Evolutionary conservation across 192 early-diverging fungal species (phyloP), one percentile per base, ranked within the genome.

Genomic region (Jimgerdemannia flammicorona): DNA sequence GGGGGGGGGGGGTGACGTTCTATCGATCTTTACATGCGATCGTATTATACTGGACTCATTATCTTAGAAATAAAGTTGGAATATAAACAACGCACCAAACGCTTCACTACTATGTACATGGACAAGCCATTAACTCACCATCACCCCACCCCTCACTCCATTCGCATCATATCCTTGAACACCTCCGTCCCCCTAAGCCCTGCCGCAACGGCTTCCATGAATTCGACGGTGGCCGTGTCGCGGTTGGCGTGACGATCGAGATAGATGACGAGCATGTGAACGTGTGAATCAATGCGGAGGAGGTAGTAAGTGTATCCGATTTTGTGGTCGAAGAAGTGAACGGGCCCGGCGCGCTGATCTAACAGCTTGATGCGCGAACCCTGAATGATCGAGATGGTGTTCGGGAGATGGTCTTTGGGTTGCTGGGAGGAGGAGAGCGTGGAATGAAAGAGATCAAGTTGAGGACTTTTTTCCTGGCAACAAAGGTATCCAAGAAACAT

Each of bases 311-410:
- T 84, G 39, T 83, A 84, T 3, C 76, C 83, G 20, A 86, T 81
- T 49, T 81, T 88, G 43, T 75, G 81, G 71, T 85, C 86, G 66
- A 80, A 88, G 66, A 88, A 85, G 66, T 84, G 79, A 4, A 84
- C 43, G 70, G 83, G 79, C 29, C 82, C 73, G 77, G 79, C 40
- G 66, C 74, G 59, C 64, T 74, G 44, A 80, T 83, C 73, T 44
- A 76, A 72, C 43, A 82, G 70, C 77, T 84, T 76, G 63, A 66
- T 43, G 29, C 67, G 70, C 70, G 70, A 74, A 3, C 81, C 84
- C 74, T 88, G 86, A 71, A 88, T 86, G 42, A 88, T 88, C 0
- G 86, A 84, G 44, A 88, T 85, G 20, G 84, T 83, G 42, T 84
- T 88, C 4, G 86, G 86, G 72, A 85, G 78, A 74, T 88, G 86